Conservation (phyloP, 2,329 filamentous ascomycete species). For the Ophiocordyceps sinensis region DNA sequence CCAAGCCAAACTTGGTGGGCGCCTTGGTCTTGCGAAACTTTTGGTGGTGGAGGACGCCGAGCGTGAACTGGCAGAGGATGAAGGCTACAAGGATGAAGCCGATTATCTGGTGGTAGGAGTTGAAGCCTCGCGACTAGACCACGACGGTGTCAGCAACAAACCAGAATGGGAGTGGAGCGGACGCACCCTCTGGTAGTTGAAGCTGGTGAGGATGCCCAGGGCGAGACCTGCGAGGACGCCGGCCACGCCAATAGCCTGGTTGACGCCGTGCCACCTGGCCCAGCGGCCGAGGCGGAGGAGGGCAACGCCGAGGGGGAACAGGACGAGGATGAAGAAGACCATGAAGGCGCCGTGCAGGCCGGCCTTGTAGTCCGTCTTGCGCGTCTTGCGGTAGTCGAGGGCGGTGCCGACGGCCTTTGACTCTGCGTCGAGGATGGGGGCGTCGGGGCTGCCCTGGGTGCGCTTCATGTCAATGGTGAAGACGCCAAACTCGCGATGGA, state of each 20-base stretch:
- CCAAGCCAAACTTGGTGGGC: constrained; percentile 33
- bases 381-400: constrained; percentile 15
- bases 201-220: constrained; percentile 37
- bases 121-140: constrained; percentile 43
- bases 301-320: constrained; percentile 42
- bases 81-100: constrained; percentile 38
- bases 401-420: constrained; percentile 20
- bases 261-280: constrained; percentile 38
- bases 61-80: constrained; percentile 34
- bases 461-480: constrained; percentile 41
- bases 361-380: constrained; percentile 22
- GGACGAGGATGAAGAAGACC: constrained; percentile 37
- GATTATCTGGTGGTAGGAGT: constrained; percentile 41
- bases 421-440: constrained; percentile 22
- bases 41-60: constrained; percentile 42
- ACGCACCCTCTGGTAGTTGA: constrained; percentile 40
- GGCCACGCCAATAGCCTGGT: constrained; percentile 34
- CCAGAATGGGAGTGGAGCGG: not conserved
- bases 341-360: constrained; percentile 35
- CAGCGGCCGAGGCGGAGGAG: constrained; percentile 35
- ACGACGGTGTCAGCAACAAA: constrained; percentile 3
- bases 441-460: constrained; percentile 29
- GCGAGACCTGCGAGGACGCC: constrained; percentile 33
- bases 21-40: constrained; percentile 34
- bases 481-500: constrained; percentile 36